Base-by-base conservation (phyloP, 2,329 filamentous ascomycete species). In the Neonectria punicea region DNA sequence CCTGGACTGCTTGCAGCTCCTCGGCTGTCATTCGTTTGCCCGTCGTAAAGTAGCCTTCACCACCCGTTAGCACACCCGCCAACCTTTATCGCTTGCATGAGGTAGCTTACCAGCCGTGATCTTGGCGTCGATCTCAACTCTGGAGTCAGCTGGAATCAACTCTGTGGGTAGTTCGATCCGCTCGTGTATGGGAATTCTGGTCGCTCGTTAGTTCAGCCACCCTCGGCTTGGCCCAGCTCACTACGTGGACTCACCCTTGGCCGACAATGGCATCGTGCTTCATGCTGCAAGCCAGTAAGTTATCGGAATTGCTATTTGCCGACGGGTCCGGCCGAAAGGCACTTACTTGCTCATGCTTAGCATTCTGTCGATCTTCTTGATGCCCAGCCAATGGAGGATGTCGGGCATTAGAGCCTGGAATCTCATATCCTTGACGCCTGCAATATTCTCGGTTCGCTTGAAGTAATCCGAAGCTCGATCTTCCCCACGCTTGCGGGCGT, bases 91-190 rank as follows among this genome's bases (percentile, higher is more conserved):
- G 1, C 53, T 63, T 53, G 43, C 50, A 46, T 41, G 28, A 58
- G 51, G 54, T 20, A 61, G 82, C 89, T 80, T 82, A 93, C 92
- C 96, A 66, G 95, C 94, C 73, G 95, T 96, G 77, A 98, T 98
- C 84, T 98, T 98, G 64, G 96, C 96, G 80, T 98, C 96, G 76
- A 98, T 99, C 80, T 99, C 96, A n/a, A 98, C 96, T 70, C 95
- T 87, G 58, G 94, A 97, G 80, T 98, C 96, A 68, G 91, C 93
- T 13, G 96, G 96, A 73, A 98, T 98, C 87, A 96, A 90, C 34
- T 96, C 92, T 70, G 97, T 93, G 4, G 95, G 96, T 69, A 98
- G 93, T 66, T 97, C 94, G 53, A 98, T 90, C 66, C 94, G 88
- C 82, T 98, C 94, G 74, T 92, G 86, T 73, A 98, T 98, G 32